Conservation (phyloP, 371 early-diverging fungal species). For the Nematocida minor region DNA sequence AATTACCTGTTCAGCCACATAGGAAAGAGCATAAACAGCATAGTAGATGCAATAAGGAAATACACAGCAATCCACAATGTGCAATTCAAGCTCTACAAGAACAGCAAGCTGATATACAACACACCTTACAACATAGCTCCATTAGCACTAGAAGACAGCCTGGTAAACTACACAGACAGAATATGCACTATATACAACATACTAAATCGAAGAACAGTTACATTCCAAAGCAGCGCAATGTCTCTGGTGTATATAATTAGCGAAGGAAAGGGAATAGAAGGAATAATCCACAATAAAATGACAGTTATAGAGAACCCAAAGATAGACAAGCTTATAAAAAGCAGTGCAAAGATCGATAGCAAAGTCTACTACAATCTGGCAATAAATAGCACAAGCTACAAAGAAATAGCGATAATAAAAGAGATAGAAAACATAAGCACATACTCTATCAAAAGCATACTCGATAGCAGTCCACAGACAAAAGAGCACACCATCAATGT, state of each 20-base stretch:
- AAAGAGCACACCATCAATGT: neutral
- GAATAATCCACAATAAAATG: neutral
- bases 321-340: neutral
- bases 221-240: neutral
- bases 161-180: slow-evolving; percentile 15
- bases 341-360: neutral
- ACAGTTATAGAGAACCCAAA: neutral
- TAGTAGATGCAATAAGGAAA: slow-evolving; percentile 73
- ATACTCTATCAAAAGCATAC: neutral
- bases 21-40: slow-evolving; percentile 72
- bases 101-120: slow-evolving; percentile 29
- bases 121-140: neutral
- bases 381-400: neutral
- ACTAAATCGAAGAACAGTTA: neutral
- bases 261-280: neutral
- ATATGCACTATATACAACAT: neutral
- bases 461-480: neutral
- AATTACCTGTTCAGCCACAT: slow-evolving; percentile 70
- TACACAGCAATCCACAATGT: slow-evolving; percentile 66
- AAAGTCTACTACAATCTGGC: neutral
- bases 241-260: neutral
- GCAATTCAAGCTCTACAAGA: slow-evolving; percentile 44
- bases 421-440: neutral
- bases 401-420: neutral
- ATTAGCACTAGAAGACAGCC: neutral